Conservation (phyloP, 768 basidiomycete genomes). For the Lactifluus volemus region DNA sequence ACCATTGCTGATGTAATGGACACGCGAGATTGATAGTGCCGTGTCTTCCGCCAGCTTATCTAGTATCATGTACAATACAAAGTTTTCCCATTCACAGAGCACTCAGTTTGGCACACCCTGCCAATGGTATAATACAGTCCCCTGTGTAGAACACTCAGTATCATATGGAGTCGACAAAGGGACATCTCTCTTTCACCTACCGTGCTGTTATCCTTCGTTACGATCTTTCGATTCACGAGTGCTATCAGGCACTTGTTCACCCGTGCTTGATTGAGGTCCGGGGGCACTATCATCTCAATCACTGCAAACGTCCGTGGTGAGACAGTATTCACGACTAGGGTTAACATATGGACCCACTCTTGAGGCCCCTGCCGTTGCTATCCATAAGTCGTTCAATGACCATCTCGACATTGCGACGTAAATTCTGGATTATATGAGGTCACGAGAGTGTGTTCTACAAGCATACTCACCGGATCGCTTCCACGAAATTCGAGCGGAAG, state of each 20-base stretch:
- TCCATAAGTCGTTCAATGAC: conserved; percentile 75
- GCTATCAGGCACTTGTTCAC: conserved; percentile 94
- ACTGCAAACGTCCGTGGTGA: conserved; percentile 36
- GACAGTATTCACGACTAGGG: not conserved
- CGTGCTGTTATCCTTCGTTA: conserved; percentile 56
- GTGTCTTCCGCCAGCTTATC: not conserved
- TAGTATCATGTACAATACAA: not conserved
- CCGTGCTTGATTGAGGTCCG: conserved; percentile 80
- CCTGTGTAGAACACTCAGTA: conserved; percentile 31
- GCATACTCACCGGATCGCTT: conserved; percentile 61
- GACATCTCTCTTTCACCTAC: conserved; percentile 17
- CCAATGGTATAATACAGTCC: conserved; percentile 63
- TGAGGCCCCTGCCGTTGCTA: conserved; percentile 48
- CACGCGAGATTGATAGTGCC: not conserved
- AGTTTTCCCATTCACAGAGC: not conserved
- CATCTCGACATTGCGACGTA: conserved; percentile 70
- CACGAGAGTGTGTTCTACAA: not conserved
- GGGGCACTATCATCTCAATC: conserved; percentile 63
- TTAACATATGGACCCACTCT: conserved; percentile 35
- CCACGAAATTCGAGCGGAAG: conserved; percentile 89
- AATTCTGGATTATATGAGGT: conserved; percentile 35
- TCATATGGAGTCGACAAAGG: not conserved
- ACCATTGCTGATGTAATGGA: conserved; percentile 3
- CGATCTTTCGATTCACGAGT: conserved; percentile 78
- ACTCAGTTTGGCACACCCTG: conserved; percentile 36